Evolutionary conservation across 192 early-diverging fungal genomes (phyloP).

Genomic region (Umbelopsis ramanniana): DNA sequence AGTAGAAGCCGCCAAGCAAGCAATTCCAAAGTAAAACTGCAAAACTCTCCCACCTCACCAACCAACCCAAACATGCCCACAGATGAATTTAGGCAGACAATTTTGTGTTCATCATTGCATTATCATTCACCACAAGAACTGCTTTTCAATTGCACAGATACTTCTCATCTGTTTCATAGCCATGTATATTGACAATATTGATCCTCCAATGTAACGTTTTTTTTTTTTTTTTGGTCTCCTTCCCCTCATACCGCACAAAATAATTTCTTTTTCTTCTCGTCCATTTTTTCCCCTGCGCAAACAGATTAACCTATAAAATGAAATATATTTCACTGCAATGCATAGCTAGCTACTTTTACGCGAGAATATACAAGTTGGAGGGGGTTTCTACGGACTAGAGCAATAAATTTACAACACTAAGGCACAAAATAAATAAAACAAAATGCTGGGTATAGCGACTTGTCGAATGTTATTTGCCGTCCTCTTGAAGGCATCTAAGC

Average conservation of each 20-base stretch:
- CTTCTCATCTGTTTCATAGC: conserved; percentile 2
- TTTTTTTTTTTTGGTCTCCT: too few relatives aligned
- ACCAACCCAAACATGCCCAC: too few relatives aligned
- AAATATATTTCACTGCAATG: neutral
- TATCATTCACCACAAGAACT: neutral
- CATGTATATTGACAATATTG: conserved; percentile 13
- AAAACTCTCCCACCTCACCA: neutral
- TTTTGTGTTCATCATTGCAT: conserved; percentile 1
- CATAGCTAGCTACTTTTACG: neutral
- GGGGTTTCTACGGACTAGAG: neutral
- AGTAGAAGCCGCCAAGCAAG: conserved; percentile 20
- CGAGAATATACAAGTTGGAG: neutral
- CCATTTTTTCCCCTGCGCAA: too few relatives aligned
- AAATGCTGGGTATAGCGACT: neutral
- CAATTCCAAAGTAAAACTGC: neutral
- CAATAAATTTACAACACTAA: neutral
- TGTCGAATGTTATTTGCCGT: conserved; percentile 3
- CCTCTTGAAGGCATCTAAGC: neutral
- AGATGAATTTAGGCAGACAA: neutral
- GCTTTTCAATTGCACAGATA: neutral
- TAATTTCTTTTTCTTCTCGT: neutral
- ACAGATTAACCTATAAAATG: conserved; percentile 5
- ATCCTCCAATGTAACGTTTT: neutral
- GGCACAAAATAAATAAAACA: conserved; percentile 10
- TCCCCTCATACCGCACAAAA: neutral